Percentiles rank a stretch among this genome's conserved stretches.
These are phyloP conservation scores for Ajuga chamaepitys DNA, from an alignment of 257 asterid species.

Conservation along the genomic window DNA sequence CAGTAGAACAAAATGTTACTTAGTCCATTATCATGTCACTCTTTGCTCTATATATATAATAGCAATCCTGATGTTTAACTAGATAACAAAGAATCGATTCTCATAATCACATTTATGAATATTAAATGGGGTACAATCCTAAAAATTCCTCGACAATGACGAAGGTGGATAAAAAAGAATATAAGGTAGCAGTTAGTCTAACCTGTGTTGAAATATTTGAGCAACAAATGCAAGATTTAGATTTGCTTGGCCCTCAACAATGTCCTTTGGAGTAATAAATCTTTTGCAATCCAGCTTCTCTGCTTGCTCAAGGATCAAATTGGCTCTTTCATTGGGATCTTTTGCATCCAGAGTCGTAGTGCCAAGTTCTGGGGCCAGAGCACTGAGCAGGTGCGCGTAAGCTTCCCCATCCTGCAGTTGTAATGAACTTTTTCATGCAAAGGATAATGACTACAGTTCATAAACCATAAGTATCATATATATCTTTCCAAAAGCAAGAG, in stretches of 20 bases:
- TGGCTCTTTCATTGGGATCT: slow-evolving; percentile 91
- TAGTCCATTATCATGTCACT: too few species aligned
- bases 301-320: slow-evolving; percentile 78
- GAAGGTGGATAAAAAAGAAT: background rate
- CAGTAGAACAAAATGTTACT: too few species aligned
- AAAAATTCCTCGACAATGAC: too few species aligned
- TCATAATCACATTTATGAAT: background rate
- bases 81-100: background rate
- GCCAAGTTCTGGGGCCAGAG: slow-evolving; percentile 88
- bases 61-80: background rate
- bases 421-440: background rate
- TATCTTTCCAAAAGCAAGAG: too few species aligned
- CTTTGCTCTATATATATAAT: background rate
- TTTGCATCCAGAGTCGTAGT: slow-evolving; percentile 48
- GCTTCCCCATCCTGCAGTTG: slow-evolving; percentile 85
- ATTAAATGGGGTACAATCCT: too few species aligned
- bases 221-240: slow-evolving; percentile 97
- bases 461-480: too few species aligned
- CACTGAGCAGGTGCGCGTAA: slow-evolving; percentile 81
- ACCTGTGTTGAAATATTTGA: slow-evolving; percentile 93
- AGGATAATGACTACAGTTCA: too few species aligned
- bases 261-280: slow-evolving; percentile 80
- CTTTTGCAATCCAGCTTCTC: slow-evolving; percentile 85
- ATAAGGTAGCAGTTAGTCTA: background rate
- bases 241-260: slow-evolving; percentile 82